phyloP scores from a whole-genome alignment of 352 stramenopile genomes.

The Globisporangium acanthophoron region DNA sequence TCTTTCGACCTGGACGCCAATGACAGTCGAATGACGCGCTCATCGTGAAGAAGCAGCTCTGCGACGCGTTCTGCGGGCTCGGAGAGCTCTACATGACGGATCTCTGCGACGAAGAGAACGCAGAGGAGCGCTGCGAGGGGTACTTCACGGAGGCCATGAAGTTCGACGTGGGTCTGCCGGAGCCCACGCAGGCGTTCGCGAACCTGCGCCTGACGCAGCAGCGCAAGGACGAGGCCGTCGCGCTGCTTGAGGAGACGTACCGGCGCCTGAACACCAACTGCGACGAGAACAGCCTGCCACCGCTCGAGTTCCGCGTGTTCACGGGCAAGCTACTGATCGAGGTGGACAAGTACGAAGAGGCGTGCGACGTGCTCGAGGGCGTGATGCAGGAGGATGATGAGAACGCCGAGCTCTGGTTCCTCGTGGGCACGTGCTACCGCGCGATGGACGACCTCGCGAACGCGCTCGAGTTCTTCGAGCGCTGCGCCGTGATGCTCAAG shows the following conservation, averaged over 20 bases:
- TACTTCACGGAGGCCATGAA: constrained; percentile 88
- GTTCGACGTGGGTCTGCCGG: constrained; percentile 86
- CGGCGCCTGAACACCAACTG: constrained; percentile 80
- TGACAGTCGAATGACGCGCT: constrained; percentile 38
- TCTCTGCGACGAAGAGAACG: constrained; percentile 90
- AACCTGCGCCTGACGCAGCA: constrained; percentile 94
- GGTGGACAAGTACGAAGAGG: constrained; percentile 78
- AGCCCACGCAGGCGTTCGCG: constrained; percentile 93
- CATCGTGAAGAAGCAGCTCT: constrained; percentile 89
- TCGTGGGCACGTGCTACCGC: constrained; percentile 85
- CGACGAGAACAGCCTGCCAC: constrained; percentile 66
- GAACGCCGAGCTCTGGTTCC: constrained; percentile 88
- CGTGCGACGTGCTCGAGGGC: constrained; percentile 74
- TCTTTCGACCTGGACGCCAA: not conserved
- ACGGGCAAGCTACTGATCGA: constrained; percentile 86
- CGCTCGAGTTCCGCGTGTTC: constrained; percentile 80
- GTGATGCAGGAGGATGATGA: constrained; percentile 89
- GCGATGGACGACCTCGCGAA: constrained; percentile 78
- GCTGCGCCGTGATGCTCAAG: constrained; percentile 67
- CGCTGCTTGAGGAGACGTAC: constrained; percentile 90
- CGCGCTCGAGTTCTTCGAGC: constrained; percentile 84
- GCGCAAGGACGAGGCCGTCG: constrained; percentile 83
- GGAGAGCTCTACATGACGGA: constrained; percentile 98
- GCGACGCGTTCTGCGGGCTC: constrained; percentile 91
- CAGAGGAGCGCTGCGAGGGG: constrained; percentile 90